A percentile compares a stretch with the other conserved stretches of the same genome.
These are phyloP conservation scores for Thuidium tamariscinum DNA, from an alignment of 225 moss, liverwort and hornwort genomes.

Conservation along the genomic window DNA sequence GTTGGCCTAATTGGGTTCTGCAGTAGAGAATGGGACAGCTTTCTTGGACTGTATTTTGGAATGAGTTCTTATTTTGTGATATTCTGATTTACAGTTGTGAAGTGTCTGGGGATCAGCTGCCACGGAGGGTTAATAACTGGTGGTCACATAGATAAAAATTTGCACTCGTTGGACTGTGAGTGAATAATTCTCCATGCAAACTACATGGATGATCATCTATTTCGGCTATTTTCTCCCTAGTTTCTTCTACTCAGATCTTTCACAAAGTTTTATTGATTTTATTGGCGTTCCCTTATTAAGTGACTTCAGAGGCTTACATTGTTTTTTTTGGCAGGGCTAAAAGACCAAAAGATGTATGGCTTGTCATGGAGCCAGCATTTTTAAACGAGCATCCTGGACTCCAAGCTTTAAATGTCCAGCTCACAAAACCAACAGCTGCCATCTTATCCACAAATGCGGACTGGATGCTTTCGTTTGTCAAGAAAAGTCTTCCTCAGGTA, in stretches of 20 bases:
- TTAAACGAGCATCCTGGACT: conserved; percentile 44
- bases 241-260: not conserved
- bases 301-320: not conserved
- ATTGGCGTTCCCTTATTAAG: not conserved
- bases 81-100: not conserved
- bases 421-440: conserved; percentile 43
- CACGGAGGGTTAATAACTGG: not conserved
- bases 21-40: not conserved
- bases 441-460: conserved; percentile 44
- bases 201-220: not conserved
- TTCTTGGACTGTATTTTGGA: not conserved
- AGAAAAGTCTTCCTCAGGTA: conserved; percentile 47
- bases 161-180: not conserved
- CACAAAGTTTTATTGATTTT: not conserved
- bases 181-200: not conserved
- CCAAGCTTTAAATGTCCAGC: conserved; percentile 14
- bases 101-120: not conserved
- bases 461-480: conserved; percentile 51
- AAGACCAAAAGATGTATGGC: conserved; percentile 47
- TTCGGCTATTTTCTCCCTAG: not conserved
- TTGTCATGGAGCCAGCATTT: conserved; percentile 52
- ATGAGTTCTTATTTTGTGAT: not conserved
- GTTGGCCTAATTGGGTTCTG: not conserved
- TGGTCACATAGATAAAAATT: not conserved
- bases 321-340: conserved; percentile 14